Conservation (phyloP, 371 early-diverging fungal genomes). For the Lichtheimia corymbifera region DNA sequence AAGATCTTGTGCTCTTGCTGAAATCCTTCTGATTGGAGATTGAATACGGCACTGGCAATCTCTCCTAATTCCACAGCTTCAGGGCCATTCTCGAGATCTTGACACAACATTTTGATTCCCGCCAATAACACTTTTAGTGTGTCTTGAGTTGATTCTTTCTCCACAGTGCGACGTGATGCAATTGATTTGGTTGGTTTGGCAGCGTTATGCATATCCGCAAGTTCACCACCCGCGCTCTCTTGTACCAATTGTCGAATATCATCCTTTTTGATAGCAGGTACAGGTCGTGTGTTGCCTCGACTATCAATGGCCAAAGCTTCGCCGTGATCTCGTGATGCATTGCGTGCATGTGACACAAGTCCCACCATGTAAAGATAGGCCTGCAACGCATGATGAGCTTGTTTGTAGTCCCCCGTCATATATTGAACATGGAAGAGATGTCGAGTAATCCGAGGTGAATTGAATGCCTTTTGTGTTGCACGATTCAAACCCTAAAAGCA, state of each 20-base stretch:
- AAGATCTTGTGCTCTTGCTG: conserved; percentile 22
- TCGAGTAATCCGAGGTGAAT: conserved; percentile 71
- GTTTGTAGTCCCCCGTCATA: conserved; percentile 70
- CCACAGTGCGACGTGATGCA: conserved; percentile 27
- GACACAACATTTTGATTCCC: conserved; percentile 51
- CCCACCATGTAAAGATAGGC: conserved; percentile 64
- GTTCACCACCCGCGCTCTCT: conserved; percentile 6
- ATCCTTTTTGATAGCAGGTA: conserved; percentile 2
- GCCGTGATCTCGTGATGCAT: conserved; percentile 28
- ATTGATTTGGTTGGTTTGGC: conserved; percentile 14
- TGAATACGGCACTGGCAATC: conserved; percentile 32
- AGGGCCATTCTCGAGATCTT: conserved; percentile 40
- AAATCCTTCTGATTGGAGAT: conserved; percentile 5
- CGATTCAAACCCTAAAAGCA: conserved; percentile 60
- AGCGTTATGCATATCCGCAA: background rate
- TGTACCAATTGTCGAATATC: conserved; percentile 5
- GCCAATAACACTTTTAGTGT: conserved; percentile 45
- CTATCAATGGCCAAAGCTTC: conserved; percentile 30
- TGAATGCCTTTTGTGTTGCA: conserved; percentile 67
- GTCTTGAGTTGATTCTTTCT: conserved; percentile 32
- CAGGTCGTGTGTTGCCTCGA: conserved; percentile 3
- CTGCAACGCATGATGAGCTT: conserved; percentile 69
- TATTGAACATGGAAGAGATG: conserved; percentile 63
- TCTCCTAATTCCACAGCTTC: conserved; percentile 57
- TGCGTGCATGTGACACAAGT: conserved; percentile 33